These are phyloP conservation scores for Cadophora malorum DNA, from an alignment of 2,329 filamentous ascomycete genomes.

Conservation along the genomic window DNA sequence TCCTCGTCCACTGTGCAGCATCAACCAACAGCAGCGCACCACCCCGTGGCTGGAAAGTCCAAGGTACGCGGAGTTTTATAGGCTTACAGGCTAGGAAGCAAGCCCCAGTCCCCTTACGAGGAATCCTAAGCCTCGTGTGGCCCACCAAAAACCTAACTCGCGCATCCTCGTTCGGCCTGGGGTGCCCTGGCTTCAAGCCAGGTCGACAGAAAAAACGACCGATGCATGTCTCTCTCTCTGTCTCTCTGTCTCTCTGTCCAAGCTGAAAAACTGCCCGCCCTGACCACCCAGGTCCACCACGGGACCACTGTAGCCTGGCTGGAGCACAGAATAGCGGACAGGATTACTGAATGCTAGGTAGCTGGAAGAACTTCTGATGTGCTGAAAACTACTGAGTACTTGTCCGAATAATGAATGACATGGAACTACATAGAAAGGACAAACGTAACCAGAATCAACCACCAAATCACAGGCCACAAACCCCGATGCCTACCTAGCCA, in stretches of 20 bases:
- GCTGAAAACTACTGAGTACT: background rate
- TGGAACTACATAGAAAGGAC: background rate
- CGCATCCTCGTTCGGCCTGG: conserved; percentile 17
- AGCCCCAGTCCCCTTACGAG: conserved; percentile 20
- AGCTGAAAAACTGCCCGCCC: conserved; percentile 3
- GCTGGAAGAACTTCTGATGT: background rate
- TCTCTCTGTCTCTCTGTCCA: background rate
- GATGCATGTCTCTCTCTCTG: conserved; percentile 8
- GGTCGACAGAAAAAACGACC: conserved; percentile 14
- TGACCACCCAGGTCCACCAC: background rate
- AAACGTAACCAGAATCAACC: conserved; percentile 15
- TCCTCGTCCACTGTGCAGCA: conserved; percentile 9
- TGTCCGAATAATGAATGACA: background rate
- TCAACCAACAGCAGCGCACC: conserved; percentile 7
- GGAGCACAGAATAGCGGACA: background rate
- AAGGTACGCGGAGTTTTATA: conserved; percentile 21
- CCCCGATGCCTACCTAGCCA: conserved; percentile 17
- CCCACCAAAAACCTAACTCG: conserved; percentile 22
- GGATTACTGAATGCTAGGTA: background rate
- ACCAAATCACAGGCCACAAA: conserved; percentile 16
- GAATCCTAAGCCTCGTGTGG: conserved; percentile 22
- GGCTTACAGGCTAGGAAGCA: conserved; percentile 17
- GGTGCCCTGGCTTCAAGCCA: conserved; percentile 15
- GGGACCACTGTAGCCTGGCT: background rate
- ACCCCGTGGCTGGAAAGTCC: conserved; percentile 11